Base-by-base conservation (phyloP, 1,139 yeast species). In the Yamadazyma aaseri region DNA sequence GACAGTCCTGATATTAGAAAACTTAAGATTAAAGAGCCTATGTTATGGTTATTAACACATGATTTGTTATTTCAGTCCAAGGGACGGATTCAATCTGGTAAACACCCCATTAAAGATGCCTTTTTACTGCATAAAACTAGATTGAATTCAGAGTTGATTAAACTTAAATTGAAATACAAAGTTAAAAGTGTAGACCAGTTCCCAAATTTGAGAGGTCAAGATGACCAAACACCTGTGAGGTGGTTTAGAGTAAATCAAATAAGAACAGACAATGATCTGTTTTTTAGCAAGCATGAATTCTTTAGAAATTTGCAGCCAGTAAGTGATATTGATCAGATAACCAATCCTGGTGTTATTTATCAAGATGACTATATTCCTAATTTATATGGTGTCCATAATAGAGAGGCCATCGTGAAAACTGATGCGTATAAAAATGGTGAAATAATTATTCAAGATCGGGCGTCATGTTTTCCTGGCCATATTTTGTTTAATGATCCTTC, bases 391-490 rank as follows among this genome's bases (percentile, higher is more conserved):
- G 72, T 92, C 3, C 84, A 82, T 47, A 95, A 96, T 7, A 61
- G 68, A 38, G 87, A 82, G 43, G 74, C 77, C 46, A 60, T 87
- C 16, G 81, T 90, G 15, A 55, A 74, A 1, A 73, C 83, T 6
- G 75, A 73, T 17, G 76, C 86, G 1, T 92, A 92, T 57, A 65
- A 74, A 36, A 62, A 69, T 8, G 98, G 98, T 0, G 73, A 80
- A 34, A 65, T 92, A 14, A 89, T 94, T 38, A 86, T 92, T 40
- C 99, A 92, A 59, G 98, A 92, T 54, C 68, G 98, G 32, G 97
- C 97, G 0, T 89, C 97, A 3, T 92, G 98, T 56, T 87, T 92
- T 53, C 99, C 99, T 0, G 96, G 95, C 0, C 81, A 79, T 39
- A 89, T 94, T 17, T 61, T 92, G 34, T 68, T 76, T 42, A 46